A percentile compares a stretch with the other conserved stretches of the same genome.
These are phyloP conservation scores for Pseudonitzschia multistriata DNA, from an alignment of 108 stramenopile species.

Conservation along the genomic window DNA sequence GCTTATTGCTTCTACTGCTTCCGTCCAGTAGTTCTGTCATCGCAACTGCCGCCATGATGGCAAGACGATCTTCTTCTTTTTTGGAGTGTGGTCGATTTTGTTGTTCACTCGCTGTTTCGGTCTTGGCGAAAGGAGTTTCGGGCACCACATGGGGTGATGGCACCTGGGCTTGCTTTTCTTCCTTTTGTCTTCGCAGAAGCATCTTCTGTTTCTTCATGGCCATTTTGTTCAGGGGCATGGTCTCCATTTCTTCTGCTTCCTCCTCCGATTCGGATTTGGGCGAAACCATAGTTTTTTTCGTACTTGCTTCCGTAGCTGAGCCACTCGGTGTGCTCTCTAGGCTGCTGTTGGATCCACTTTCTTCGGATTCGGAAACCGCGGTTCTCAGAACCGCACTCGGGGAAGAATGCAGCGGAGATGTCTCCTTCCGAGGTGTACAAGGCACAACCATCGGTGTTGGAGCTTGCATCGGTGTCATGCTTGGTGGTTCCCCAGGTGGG, in stretches of 20 bases:
- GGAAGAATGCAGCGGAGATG: background rate
- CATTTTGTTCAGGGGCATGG: background rate
- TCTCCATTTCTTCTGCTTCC: background rate
- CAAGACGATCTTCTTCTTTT: slow-evolving; percentile 31
- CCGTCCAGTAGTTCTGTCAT: slow-evolving; percentile 50
- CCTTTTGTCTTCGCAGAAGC: background rate
- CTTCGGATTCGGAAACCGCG: background rate
- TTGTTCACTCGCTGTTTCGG: background rate
- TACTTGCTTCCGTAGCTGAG: background rate
- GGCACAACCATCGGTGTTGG: background rate
- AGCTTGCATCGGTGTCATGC: background rate
- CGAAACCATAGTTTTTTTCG: background rate
- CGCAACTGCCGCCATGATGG: slow-evolving; percentile 63
- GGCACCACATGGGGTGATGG: background rate
- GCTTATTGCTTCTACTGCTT: background rate
- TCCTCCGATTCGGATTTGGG: background rate
- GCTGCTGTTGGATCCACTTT: background rate
- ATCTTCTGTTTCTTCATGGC: slow-evolving; percentile 4
- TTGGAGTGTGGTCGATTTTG: background rate
- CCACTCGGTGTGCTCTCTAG: background rate
- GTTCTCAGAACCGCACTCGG: background rate
- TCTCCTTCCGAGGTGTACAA: background rate
- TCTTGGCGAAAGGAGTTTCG: too few relatives aligned
- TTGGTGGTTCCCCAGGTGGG: background rate
- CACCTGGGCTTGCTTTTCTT: too few relatives aligned